Evolutionary conservation across 805 yeast genomes (phyloP).

Genomic region (Lipomyces sp.): DNA sequence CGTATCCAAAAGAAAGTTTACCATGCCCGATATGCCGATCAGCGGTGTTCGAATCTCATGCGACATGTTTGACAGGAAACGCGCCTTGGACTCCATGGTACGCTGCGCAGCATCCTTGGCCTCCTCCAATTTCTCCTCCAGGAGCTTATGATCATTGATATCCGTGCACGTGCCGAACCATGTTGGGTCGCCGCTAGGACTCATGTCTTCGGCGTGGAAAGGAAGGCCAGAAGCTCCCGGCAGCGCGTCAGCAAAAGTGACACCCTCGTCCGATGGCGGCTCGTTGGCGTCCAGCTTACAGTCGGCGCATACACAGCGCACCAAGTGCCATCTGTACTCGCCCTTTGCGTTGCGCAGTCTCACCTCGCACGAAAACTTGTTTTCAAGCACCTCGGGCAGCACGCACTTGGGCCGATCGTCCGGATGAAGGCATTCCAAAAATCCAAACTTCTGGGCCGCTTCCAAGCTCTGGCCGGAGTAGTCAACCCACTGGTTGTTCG

Average conservation of each 20-base stretch:
- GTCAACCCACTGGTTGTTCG: slow-evolving; percentile 37
- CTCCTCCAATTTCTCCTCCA: slow-evolving; percentile 37
- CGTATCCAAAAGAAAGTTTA: slow-evolving; percentile 38
- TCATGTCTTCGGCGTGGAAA: not conserved
- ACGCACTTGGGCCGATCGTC: slow-evolving; percentile 34
- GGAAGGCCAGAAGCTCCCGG: no score
- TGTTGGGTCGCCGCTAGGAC: slow-evolving; percentile 14
- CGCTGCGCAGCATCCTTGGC: slow-evolving; percentile 40
- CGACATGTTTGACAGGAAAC: slow-evolving; percentile 40
- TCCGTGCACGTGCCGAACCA: slow-evolving; percentile 40
- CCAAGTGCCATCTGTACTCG: slow-evolving; percentile 37
- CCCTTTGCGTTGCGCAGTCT: slow-evolving; percentile 32
- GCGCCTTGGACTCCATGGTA: slow-evolving; percentile 40
- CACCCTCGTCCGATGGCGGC: no score
- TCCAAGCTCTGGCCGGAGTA: slow-evolving; percentile 34
- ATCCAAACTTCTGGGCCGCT: slow-evolving; percentile 34
- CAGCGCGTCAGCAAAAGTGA: no score
- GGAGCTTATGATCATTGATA: slow-evolving; percentile 37
- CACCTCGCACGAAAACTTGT: slow-evolving; percentile 31
- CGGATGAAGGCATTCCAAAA: slow-evolving; percentile 35
- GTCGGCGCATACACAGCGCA: slow-evolving; percentile 30
- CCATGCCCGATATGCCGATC: slow-evolving; percentile 41
- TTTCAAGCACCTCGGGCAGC: slow-evolving; percentile 21
- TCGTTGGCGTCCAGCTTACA: not conserved
- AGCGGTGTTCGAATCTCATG: slow-evolving; percentile 40